Conservation (phyloP, 768 basidiomycete genomes). For the Leucosporidium creatinivorum region DNA sequence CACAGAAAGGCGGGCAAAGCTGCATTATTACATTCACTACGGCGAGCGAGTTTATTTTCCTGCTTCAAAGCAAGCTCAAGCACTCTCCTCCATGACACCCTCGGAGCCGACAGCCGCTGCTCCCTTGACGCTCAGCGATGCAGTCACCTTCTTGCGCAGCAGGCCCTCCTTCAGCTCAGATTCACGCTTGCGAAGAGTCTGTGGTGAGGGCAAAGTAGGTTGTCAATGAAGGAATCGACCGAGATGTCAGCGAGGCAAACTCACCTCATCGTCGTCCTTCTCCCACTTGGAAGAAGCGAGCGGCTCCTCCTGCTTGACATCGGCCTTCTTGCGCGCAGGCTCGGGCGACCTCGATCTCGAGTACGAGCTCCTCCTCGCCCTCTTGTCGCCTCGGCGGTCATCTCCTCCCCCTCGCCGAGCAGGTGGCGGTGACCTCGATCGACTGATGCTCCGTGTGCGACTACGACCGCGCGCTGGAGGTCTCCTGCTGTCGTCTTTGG, state of each 20-base stretch:
- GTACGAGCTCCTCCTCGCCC: neutral
- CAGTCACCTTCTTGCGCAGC: slow-evolving; percentile 22
- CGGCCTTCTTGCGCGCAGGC: neutral
- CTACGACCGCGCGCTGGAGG: neutral
- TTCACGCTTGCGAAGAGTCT: slow-evolving; percentile 10
- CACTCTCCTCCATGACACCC: neutral
- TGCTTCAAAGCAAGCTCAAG: neutral
- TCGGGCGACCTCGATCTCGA: slow-evolving; percentile 1
- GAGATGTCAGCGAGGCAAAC: neutral
- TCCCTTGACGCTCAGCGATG: neutral
- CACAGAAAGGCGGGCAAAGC: too few species aligned
- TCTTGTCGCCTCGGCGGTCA: neutral
- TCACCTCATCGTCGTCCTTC: slow-evolving; percentile 6
- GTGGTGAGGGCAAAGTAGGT: neutral
- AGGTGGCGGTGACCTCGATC: slow-evolving; percentile 1
- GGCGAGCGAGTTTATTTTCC: too few species aligned
- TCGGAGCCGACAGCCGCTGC: neutral
- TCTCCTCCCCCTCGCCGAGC: neutral
- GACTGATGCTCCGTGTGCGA: neutral
- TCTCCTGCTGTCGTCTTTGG: neutral
- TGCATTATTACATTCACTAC: too few species aligned
- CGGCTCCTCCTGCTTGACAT: neutral
- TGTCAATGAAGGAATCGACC: too few species aligned
- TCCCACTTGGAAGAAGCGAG: neutral
- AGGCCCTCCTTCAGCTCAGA: slow-evolving; percentile 23